A percentile compares a stretch with the other conserved stretches of the same genome.
phyloP scores from a whole-genome alignment of 2,329 filamentous ascomycete species.

The Alternaria gaisen region DNA sequence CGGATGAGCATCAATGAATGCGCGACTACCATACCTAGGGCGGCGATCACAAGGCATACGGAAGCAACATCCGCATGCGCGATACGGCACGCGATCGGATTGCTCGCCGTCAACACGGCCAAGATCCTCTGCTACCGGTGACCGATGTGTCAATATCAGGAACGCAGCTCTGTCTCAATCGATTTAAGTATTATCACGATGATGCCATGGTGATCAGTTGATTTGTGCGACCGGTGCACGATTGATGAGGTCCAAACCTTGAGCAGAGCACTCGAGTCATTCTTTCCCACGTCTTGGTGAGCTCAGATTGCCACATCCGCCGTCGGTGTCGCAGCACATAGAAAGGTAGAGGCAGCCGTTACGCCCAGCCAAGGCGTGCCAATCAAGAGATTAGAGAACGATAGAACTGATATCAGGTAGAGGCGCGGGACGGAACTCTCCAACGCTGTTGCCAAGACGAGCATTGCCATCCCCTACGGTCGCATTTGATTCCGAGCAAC shows the following conservation, averaged over 20 bases:
- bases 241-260: no score
- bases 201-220: no score
- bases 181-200: no score
- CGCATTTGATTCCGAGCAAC: neutral
- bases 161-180: no score
- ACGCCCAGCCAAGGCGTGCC: neutral
- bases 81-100: neutral
- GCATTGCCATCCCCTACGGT: neutral
- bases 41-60: neutral
- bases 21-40: neutral
- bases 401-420: neutral
- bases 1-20: neutral
- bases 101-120: no score
- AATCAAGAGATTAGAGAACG: neutral
- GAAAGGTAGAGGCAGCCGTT: neutral
- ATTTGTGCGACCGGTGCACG: accelerated
- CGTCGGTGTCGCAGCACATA: neutral
- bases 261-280: no score
- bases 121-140: no score
- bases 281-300: no score
- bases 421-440: neutral
- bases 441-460: neutral
- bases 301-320: no score
- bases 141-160: no score
- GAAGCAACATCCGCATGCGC: neutral